Evolutionary conservation across 306 rosid genomes (phyloP).

Genomic region (Acmispon strigosus): DNA sequence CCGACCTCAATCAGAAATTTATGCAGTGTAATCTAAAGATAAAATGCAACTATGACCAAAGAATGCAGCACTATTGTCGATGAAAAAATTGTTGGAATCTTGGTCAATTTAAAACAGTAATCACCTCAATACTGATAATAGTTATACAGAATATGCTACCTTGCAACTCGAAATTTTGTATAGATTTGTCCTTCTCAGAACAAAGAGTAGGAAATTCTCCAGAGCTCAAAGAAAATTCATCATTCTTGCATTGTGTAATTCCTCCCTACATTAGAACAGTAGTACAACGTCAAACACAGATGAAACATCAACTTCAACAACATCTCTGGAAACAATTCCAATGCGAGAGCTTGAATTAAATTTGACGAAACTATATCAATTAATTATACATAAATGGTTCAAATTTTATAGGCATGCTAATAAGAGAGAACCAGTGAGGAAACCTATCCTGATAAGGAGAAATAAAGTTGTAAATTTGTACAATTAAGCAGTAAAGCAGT

Average conservation of each 20-base stretch:
- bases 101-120: background rate
- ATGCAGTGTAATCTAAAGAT: background rate
- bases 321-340: too few relatives aligned
- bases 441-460: too few relatives aligned
- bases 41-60: background rate
- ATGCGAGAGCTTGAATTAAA: too few relatives aligned
- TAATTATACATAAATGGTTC: too few relatives aligned
- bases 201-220: constrained; percentile 95
- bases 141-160: constrained; percentile 33
- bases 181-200: constrained; percentile 65
- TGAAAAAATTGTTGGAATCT: background rate
- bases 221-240: constrained; percentile 67
- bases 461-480: too few relatives aligned
- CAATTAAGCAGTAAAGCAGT: too few relatives aligned
- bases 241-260: constrained; percentile 38
- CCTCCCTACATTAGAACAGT: constrained; percentile 49
- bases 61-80: background rate
- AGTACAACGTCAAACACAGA: too few relatives aligned
- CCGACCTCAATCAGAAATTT: background rate
- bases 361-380: too few relatives aligned
- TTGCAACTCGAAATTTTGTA: constrained; percentile 43
- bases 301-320: too few relatives aligned
- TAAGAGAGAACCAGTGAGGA: too few relatives aligned
- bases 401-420: too few relatives aligned
- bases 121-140: background rate